Evolutionary conservation across 2,329 filamentous ascomycete species (phyloP).

Genomic region (Colletotrichum destructivum): DNA sequence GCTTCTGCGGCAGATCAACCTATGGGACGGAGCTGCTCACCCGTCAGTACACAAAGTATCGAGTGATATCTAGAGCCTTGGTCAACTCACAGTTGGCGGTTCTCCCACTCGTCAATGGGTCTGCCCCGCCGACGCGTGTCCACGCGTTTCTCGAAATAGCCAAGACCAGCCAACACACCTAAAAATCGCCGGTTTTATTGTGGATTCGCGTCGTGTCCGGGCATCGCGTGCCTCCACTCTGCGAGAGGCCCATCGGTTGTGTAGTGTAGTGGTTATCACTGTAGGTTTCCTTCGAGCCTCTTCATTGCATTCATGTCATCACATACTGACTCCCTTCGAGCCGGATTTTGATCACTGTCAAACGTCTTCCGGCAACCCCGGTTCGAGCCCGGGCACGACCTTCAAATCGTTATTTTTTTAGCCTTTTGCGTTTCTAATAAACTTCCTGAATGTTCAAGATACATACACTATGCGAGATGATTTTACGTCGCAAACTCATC

Average conservation of each 20-base stretch:
- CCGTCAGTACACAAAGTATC: not conserved
- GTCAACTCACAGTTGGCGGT: not conserved
- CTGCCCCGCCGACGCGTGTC: not conserved
- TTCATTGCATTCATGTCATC: too few relatives aligned
- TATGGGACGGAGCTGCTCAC: conserved; percentile 36
- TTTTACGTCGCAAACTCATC: not conserved
- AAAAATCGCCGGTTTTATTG: conserved; percentile 8
- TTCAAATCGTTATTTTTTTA: not conserved
- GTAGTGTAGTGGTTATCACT: conserved; percentile 43
- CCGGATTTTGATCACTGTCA: conserved; percentile 32
- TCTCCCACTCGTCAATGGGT: too few relatives aligned
- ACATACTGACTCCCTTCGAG: conserved; percentile 11
- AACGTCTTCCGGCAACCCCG: conserved; percentile 39
- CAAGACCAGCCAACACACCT: not conserved
- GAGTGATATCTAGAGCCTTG: not conserved
- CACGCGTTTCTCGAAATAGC: not conserved
- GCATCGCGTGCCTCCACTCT: conserved; percentile 33
- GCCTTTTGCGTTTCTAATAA: not conserved
- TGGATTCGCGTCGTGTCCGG: not conserved
- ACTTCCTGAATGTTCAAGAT: not conserved
- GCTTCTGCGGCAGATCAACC: conserved; percentile 38
- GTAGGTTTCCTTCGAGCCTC: conserved; percentile 4
- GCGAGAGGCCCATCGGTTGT: conserved; percentile 21
- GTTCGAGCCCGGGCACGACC: conserved; percentile 42
- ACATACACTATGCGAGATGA: not conserved